Evolutionary conservation across 768 basidiomycete species (phyloP).

Genomic region (Mycena latifolia): DNA sequence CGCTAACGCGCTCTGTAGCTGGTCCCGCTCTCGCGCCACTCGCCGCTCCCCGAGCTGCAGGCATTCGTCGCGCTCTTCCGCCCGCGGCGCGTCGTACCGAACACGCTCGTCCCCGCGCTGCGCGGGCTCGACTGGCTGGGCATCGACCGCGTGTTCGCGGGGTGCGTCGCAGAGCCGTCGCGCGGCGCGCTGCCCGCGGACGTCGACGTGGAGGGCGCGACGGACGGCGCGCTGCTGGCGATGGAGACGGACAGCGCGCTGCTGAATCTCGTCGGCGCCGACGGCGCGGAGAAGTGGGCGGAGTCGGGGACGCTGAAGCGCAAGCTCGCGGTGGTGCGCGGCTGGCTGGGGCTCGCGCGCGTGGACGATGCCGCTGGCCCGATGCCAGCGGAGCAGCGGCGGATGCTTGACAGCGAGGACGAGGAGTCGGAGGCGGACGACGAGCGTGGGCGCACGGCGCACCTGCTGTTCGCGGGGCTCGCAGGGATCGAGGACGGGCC

Average conservation of each 20-base stretch:
- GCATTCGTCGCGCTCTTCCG: slow-evolving; percentile 85
- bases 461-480: slow-evolving; percentile 63
- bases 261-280: slow-evolving; percentile 73
- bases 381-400: slow-evolving; percentile 44
- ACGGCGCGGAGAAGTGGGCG: slow-evolving; percentile 67
- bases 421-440: slow-evolving; percentile 56
- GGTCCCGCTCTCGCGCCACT: slow-evolving; percentile 89
- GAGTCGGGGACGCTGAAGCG: slow-evolving; percentile 57
- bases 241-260: slow-evolving; percentile 56
- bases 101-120: slow-evolving; percentile 71
- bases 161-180: slow-evolving; percentile 56
- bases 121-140: slow-evolving; percentile 78
- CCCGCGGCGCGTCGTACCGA: slow-evolving; percentile 83
- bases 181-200: not conserved
- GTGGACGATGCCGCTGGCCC: slow-evolving; percentile 32
- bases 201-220: slow-evolving; percentile 11
- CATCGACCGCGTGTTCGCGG: slow-evolving; percentile 76
- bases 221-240: slow-evolving; percentile 23
- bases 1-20: slow-evolving; percentile 60
- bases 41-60: slow-evolving; percentile 87
- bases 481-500: slow-evolving; percentile 44
- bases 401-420: slow-evolving; percentile 53
- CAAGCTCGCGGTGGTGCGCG: slow-evolving; percentile 59
- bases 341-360: slow-evolving; percentile 53
- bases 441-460: slow-evolving; percentile 68